These are phyloP conservation scores for Didymella exigua DNA, from an alignment of 2,329 filamentous ascomycete genomes.

Conservation along the genomic window DNA sequence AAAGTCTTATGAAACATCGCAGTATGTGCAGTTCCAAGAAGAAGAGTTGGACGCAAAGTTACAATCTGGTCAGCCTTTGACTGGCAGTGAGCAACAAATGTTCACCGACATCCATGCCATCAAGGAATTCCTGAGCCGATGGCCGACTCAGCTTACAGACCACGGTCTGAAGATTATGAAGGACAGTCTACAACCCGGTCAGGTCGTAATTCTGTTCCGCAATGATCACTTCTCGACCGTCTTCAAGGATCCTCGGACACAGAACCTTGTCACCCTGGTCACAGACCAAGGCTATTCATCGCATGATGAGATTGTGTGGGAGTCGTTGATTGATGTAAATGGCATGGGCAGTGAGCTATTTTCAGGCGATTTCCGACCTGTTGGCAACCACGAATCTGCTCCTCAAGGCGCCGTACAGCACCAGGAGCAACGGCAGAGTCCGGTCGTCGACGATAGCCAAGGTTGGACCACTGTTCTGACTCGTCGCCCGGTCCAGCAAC, in stretches of 20 bases:
- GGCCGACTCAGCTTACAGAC: slow-evolving; percentile 84
- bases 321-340: slow-evolving; percentile 86
- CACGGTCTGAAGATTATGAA: slow-evolving; percentile 79
- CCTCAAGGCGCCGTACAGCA: slow-evolving; percentile 35
- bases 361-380: slow-evolving; percentile 85
- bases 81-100: slow-evolving; percentile 73
- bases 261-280: slow-evolving; percentile 79
- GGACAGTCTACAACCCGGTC: slow-evolving; percentile 72
- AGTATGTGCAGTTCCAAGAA: slow-evolving; percentile 85
- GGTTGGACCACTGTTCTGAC: slow-evolving; percentile 63
- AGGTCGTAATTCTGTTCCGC: slow-evolving; percentile 88
- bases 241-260: slow-evolving; percentile 81
- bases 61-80: slow-evolving; percentile 63
- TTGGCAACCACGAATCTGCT: slow-evolving; percentile 62
- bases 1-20: slow-evolving; percentile 87
- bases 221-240: slow-evolving; percentile 97
- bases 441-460: slow-evolving; percentile 46
- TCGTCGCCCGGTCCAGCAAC: slow-evolving; percentile 39
- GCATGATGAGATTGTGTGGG: slow-evolving; percentile 94
- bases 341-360: slow-evolving; percentile 83
- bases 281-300: slow-evolving; percentile 89
- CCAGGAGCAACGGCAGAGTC: slow-evolving; percentile 32
- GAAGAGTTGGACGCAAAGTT: slow-evolving; percentile 87
- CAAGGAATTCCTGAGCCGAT: slow-evolving; percentile 77
- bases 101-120: slow-evolving; percentile 86